These are phyloP conservation scores for Schizosaccharomyces pombe DNA, from an alignment of 805 yeast species.

Conservation along the genomic window ASM294v3 CU329670.1:4930001-4930500, in stretches of 20 bases:
- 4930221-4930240: slow-evolving; percentile 43
- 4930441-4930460: slow-evolving; percentile 52
- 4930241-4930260: slow-evolving; percentile 22
- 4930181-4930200: slow-evolving; percentile 22
- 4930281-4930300: slow-evolving; percentile 20
- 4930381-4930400: slow-evolving; percentile 60
- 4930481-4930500: slow-evolving; percentile 24
- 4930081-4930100: slow-evolving; percentile 42
- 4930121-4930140: slow-evolving; percentile 57
- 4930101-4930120: slow-evolving; percentile 62
- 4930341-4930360: slow-evolving; percentile 29
- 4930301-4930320: slow-evolving; percentile 54
- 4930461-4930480: slow-evolving; percentile 65
- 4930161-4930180: slow-evolving; percentile 41
- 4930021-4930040: slow-evolving; percentile 14
- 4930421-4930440: slow-evolving; percentile 16
- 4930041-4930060: slow-evolving; percentile 32
- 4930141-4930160: slow-evolving; percentile 36
- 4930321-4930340: slow-evolving; percentile 55
- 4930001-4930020: slow-evolving; percentile 11
- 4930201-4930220: slow-evolving; percentile 52
- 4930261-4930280: slow-evolving; percentile 1
- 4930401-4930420: slow-evolving; percentile 43
- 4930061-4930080: slow-evolving; percentile 45
- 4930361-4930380: slow-evolving; percentile 42